Conservation (phyloP, 1,139 yeast genomes). For the Arxiozyma telluris region DNA sequence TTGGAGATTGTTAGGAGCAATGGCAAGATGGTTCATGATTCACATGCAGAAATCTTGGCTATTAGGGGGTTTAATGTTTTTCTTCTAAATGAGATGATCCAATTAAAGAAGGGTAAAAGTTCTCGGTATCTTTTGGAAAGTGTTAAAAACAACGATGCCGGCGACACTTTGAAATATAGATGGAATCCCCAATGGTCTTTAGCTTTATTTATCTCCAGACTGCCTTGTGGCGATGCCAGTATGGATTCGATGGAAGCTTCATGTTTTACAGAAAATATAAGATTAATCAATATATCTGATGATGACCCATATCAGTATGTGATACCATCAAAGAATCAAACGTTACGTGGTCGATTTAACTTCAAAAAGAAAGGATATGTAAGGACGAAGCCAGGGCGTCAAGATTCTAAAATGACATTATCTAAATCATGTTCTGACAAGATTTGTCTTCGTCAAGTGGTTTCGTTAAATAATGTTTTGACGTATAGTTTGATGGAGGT, state of each 20-base stretch:
- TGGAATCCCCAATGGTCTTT: conserved; percentile 36
- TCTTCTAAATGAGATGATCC: conserved; percentile 18
- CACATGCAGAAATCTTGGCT: conserved; percentile 80
- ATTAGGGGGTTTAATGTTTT: conserved; percentile 54
- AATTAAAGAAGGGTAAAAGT: conserved; percentile 26
- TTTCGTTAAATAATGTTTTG: conserved; percentile 50
- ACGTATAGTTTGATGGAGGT: conserved; percentile 37
- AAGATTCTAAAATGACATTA: conserved; percentile 58
- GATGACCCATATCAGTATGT: conserved; percentile 27
- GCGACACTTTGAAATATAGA: conserved; percentile 10
- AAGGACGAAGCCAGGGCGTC: conserved; percentile 85
- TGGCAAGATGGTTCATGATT: conserved; percentile 69
- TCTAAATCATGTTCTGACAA: conserved; percentile 91
- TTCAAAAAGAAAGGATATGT: conserved; percentile 53
- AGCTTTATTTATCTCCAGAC: conserved; percentile 63
- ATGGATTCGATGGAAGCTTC: conserved; percentile 37
- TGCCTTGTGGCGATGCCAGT: conserved; percentile 92
- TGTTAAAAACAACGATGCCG: conserved; percentile 1
- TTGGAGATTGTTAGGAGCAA: conserved; percentile 32
- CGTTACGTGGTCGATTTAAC: conserved; percentile 58
- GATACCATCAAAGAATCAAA: conserved; percentile 18
- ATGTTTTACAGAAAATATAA: conserved; percentile 15
- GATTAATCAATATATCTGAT: conserved; percentile 24
- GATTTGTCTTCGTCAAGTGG: conserved; percentile 51
- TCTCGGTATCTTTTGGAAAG: conserved; percentile 27